Evolutionary conservation across 1,284 basidiomycete species (phyloP).

Genomic region (Kwoniella shivajii): DNA sequence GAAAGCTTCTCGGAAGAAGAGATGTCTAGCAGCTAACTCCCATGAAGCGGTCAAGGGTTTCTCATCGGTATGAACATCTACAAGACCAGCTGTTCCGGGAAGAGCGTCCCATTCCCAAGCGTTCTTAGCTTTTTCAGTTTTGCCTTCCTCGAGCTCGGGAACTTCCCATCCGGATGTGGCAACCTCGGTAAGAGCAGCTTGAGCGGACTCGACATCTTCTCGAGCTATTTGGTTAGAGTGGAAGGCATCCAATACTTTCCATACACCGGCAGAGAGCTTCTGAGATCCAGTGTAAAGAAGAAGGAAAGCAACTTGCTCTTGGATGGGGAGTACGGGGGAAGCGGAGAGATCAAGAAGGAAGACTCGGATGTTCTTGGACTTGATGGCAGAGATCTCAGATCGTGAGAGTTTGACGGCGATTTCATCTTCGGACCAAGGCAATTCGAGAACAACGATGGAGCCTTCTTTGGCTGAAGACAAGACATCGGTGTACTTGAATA

Average conservation of each 20-base stretch:
- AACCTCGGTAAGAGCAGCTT: constrained; percentile 48
- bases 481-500: constrained; percentile 51
- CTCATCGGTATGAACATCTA: constrained; percentile 47
- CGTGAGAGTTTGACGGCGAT: constrained; percentile 50
- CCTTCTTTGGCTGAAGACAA: constrained; percentile 43
- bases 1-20: constrained; percentile 80
- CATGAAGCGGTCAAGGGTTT: constrained; percentile 58
- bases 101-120: constrained; percentile 53
- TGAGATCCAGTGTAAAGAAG: constrained; percentile 53
- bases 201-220: constrained; percentile 51
- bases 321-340: constrained; percentile 42
- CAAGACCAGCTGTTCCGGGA: constrained; percentile 41
- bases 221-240: constrained; percentile 48
- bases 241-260: constrained; percentile 53
- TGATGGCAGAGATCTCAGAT: constrained; percentile 48
- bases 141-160: constrained; percentile 46
- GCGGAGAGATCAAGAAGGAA: constrained; percentile 51
- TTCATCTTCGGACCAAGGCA: constrained; percentile 54
- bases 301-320: constrained; percentile 54
- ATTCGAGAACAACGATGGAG: constrained; percentile 51
- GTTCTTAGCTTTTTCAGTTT: constrained; percentile 45
- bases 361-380: constrained; percentile 52
- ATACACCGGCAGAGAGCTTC: constrained; percentile 45
- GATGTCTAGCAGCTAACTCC: constrained; percentile 86
- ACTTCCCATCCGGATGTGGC: constrained; percentile 39